Evolutionary conservation across 441 rosid genomes (phyloP).

Genomic region (Eutrema salsugineum): DNA sequence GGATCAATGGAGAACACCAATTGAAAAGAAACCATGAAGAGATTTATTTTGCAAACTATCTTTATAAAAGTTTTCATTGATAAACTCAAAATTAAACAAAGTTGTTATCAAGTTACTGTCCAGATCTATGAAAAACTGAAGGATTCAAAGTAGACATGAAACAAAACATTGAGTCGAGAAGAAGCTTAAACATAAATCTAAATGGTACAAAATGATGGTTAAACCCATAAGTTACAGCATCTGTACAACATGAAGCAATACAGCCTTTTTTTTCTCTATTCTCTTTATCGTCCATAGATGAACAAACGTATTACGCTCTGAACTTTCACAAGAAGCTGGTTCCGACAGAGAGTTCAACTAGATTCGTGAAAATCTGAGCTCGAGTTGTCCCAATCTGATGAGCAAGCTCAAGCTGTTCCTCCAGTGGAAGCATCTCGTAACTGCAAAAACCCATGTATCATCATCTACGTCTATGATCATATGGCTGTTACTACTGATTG

Average conservation of each 20-base stretch:
- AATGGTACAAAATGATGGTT: not conserved
- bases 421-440: slow-evolving; percentile 91
- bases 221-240: slow-evolving; percentile 8
- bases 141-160: not conserved
- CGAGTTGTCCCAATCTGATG: slow-evolving; percentile 87
- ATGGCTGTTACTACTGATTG: not conserved
- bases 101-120: not conserved
- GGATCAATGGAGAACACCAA: too few species aligned
- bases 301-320: slow-evolving; percentile 4
- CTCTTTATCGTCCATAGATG: slow-evolving; percentile 15
- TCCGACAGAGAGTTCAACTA: slow-evolving; percentile 78
- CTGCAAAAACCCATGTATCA: slow-evolving; percentile 44
- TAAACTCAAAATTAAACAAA: not conserved
- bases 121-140: not conserved
- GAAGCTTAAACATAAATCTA: slow-evolving; percentile 1
- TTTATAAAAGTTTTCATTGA: too few species aligned
- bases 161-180: slow-evolving; percentile 1
- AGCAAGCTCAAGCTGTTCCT: slow-evolving; percentile 88
- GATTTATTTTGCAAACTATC: too few species aligned
- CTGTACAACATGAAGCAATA: slow-evolving; percentile 18
- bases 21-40: too few species aligned
- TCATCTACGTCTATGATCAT: not conserved
- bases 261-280: not conserved
- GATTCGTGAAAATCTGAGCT: slow-evolving; percentile 65
- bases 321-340: slow-evolving; percentile 77